Conservation (phyloP, 805 yeast genomes). For the Ogataea corticis region DNA sequence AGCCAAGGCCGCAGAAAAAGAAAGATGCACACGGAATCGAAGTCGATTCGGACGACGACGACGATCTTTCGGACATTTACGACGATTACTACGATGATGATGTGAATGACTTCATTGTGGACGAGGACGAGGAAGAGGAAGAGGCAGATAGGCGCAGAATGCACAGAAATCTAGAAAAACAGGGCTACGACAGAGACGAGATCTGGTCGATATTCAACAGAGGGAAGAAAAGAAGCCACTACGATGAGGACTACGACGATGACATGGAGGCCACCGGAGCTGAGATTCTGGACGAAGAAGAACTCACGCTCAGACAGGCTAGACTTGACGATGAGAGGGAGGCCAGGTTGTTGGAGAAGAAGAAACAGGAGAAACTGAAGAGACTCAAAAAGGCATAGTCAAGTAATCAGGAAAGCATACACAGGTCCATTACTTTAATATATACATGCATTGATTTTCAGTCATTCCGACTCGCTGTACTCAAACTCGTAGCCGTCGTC, state of each 20-base stretch:
- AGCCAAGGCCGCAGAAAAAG: slow-evolving; percentile 8
- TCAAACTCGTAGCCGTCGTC: slow-evolving; percentile 47
- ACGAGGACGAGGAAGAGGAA: slow-evolving; percentile 49
- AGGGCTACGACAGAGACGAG: slow-evolving; percentile 76
- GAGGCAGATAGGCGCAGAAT: slow-evolving; percentile 6
- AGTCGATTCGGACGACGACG: slow-evolving; percentile 30
- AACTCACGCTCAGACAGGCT: slow-evolving; percentile 64
- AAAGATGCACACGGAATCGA: slow-evolving; percentile 32
- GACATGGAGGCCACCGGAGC: slow-evolving; percentile 96
- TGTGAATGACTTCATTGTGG: slow-evolving; percentile 60
- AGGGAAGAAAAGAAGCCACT: slow-evolving; percentile 52
- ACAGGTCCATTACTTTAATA: not conserved
- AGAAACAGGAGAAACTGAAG: slow-evolving; percentile 45
- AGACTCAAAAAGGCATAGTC: slow-evolving; percentile 26
- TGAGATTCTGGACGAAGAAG: slow-evolving; percentile 84
- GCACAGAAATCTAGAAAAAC: slow-evolving; percentile 14
- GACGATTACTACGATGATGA: slow-evolving; percentile 49
- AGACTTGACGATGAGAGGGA: slow-evolving; percentile 75
- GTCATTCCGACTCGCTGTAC: slow-evolving; percentile 36
- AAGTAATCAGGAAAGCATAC: too few species aligned
- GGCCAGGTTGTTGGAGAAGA: slow-evolving; percentile 55
- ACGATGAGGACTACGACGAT: slow-evolving; percentile 52
- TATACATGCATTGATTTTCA: not conserved
- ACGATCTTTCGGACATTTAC: slow-evolving; percentile 38
- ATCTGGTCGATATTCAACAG: slow-evolving; percentile 84